phyloP scores from a whole-genome alignment of 2,329 filamentous ascomycete genomes.

The Colletotrichum tabaci region DNA sequence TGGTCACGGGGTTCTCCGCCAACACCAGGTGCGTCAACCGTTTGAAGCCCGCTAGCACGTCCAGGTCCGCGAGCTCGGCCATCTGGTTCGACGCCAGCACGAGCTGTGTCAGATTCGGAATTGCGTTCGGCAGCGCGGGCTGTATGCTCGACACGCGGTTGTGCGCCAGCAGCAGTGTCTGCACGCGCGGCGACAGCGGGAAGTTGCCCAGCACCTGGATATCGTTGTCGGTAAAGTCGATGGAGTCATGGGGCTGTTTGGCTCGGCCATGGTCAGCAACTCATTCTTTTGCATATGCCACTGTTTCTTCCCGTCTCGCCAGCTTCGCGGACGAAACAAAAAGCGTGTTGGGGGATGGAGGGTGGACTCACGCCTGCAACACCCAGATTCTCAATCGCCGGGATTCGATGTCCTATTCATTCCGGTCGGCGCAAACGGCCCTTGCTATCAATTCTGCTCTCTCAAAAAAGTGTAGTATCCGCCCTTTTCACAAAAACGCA shows the following conservation, averaged over 20 bases:
- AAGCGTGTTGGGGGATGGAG: constrained; percentile 15
- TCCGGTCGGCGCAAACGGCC: constrained; percentile 52
- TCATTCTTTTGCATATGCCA: background rate
- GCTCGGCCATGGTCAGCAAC: constrained; percentile 19
- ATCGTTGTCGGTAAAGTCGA: constrained; percentile 99
- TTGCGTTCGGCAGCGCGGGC: constrained; percentile 77
- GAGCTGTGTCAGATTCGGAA: constrained; percentile 87
- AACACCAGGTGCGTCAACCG: constrained; percentile 85
- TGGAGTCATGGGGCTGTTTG: constrained; percentile 88
- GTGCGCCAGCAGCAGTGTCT: constrained; percentile 88
- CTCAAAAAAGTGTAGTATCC: constrained; percentile 88
- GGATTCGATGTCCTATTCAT: constrained; percentile 94
- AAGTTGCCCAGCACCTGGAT: constrained; percentile 93
- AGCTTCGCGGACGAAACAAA: background rate
- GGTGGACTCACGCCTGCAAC: constrained; percentile 84
- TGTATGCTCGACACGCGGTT: constrained; percentile 91
- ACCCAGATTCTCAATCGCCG: constrained; percentile 97
- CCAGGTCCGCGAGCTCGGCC: constrained; percentile 87
- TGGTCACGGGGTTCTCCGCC: constrained; percentile 89
- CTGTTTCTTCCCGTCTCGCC: background rate
- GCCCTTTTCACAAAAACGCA: constrained; percentile 89
- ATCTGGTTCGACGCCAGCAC: constrained; percentile 89
- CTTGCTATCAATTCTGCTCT: constrained; percentile 88
- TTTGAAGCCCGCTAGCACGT: constrained; percentile 79
- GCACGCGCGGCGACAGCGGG: constrained; percentile 89